Evolutionary conservation across 352 stramenopile genomes (phyloP), one percentile per base, ranked within the genome.

Genomic region (Bremia lactucae): DNA sequence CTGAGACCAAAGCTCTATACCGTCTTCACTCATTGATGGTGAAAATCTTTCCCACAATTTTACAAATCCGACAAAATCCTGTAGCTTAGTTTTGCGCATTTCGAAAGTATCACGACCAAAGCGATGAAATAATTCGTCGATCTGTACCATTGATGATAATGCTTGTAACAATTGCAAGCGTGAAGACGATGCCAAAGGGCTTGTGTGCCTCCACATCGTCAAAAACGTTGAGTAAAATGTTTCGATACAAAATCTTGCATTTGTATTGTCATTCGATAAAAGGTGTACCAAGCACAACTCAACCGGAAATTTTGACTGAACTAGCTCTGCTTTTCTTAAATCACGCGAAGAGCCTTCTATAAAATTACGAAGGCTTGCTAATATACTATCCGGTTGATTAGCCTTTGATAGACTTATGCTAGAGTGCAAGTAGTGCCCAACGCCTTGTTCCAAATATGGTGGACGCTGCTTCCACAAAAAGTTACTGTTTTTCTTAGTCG

Each of bases 371-470:
- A 70, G 37, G 46, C 26, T 28, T 64, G 31, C n/a, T 18, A 72
- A 55, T 7, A 19, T 6, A 14, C 36, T 33, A 11, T 34, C 20
- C 14, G 20, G 29, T 49, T 24, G 18, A 29, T 39, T 36, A 43
- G 49, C 26, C 10, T 60, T 54, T 9, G 56, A 48, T 14, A 61
- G 31, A 4, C 69, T 69, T 15, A 89, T 39, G 13, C 52, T 59
- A 0, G 68, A 68, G 28, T 65, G 62, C 21, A 83, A 39, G 18
- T 59, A 84, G 29, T 80, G 59, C 0, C 67, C 62, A 6, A 87
- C 45, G 6, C 67, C 72, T 63, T 86, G 72, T 33, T 85, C 67
- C 14, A 78, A 31, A 47, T 86, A 91, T 6, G 78, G 75, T 1
- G 77, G 62, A 2, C 62, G 43, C 39, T 83, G 62, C 20, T 66